These are phyloP conservation scores for Aspergillus sp. DNA, from an alignment of 2,329 filamentous ascomycete genomes.

Conservation along the genomic window DNA sequence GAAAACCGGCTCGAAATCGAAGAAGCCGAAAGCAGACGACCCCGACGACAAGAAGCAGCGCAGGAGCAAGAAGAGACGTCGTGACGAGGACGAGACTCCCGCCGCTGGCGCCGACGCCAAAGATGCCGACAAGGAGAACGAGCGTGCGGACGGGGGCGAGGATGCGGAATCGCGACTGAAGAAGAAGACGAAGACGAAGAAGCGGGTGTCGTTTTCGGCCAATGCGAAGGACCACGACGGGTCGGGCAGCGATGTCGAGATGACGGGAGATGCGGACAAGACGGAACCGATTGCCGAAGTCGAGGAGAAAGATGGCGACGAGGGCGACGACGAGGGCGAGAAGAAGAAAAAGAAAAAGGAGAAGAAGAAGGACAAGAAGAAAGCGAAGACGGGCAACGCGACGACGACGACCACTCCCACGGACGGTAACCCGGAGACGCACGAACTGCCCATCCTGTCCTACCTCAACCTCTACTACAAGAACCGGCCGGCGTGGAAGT, in stretches of 20 bases:
- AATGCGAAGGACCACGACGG: constrained; percentile 62
- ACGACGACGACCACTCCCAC: constrained; percentile 9
- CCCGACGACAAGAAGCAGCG: constrained; percentile 21
- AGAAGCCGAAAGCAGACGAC: constrained; percentile 10
- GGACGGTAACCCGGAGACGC: constrained; percentile 15
- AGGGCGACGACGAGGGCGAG: constrained; percentile 12
- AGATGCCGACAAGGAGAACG: constrained; percentile 7
- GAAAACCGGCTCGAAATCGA: constrained; percentile 4
- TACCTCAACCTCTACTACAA: constrained; percentile 77
- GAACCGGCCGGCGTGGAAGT: constrained; percentile 77
- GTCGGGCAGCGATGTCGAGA: constrained; percentile 34
- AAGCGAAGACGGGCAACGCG: constrained; percentile 32
- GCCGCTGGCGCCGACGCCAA: constrained; percentile 17
- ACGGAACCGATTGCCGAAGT: not conserved
- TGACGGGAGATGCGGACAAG: not conserved
- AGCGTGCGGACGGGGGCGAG: not conserved
- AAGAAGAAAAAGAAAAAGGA: constrained; percentile 26
- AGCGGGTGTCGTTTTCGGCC: constrained; percentile 64
- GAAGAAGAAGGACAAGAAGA: constrained; percentile 27
- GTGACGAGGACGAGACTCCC: constrained; percentile 18
- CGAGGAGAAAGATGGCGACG: constrained; percentile 1
- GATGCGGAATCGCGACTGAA: constrained; percentile 8
- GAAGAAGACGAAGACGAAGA: constrained; percentile 34
- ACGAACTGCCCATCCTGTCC: constrained; percentile 59
- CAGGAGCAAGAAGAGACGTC: constrained; percentile 20